These are phyloP conservation scores for Saccharomyces paradoxus DNA, from an alignment of 805 yeast genomes.

Conservation along the genomic window DNA sequence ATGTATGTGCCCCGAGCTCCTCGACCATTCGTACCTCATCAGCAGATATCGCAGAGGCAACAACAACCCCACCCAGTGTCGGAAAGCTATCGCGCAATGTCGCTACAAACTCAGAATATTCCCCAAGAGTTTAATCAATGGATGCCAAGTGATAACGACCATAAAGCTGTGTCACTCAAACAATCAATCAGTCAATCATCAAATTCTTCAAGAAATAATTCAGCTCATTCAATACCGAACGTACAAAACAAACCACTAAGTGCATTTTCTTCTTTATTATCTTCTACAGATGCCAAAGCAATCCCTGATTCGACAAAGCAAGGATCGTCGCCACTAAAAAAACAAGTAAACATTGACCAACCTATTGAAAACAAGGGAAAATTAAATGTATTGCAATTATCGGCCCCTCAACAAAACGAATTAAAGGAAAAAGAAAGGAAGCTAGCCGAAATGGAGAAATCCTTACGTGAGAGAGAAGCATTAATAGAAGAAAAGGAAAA, in stretches of 20 bases:
- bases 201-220: neutral
- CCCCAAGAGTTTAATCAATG: neutral
- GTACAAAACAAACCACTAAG: neutral
- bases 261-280: neutral
- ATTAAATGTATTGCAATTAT: conserved; percentile 20
- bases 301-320: neutral
- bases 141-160: neutral
- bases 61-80: conserved; percentile 1
- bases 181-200: neutral
- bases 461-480: conserved; percentile 7
- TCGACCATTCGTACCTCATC: neutral
- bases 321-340: conserved; percentile 8
- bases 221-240: neutral
- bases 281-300: neutral
- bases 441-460: conserved; percentile 8
- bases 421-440: conserved; percentile 9
- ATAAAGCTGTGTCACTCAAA: neutral
- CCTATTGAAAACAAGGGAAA: conserved; percentile 7
- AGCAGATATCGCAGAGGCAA: conserved; percentile 1
- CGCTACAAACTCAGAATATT: neutral
- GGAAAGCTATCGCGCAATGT: neutral
- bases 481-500: conserved; percentile 7
- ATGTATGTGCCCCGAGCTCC: neutral
- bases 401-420: conserved; percentile 20
- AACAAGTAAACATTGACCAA: conserved; percentile 2